These are phyloP conservation scores for Eimeria brunetti DNA, from an alignment of 169 alveolate genomes.

Conservation along the genomic window DNA sequence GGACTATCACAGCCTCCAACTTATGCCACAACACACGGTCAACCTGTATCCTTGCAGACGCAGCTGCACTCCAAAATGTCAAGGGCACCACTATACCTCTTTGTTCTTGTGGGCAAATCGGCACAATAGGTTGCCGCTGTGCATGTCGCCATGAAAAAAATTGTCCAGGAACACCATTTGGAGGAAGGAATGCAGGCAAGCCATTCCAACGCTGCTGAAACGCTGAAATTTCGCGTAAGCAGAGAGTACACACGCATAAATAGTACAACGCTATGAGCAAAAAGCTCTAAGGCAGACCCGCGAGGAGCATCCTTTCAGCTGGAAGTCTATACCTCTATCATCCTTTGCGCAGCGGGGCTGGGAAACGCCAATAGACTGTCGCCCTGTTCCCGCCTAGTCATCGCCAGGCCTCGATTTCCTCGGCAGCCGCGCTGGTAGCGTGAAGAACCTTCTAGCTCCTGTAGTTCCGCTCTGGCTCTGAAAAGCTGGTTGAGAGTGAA, in stretches of 20 bases:
- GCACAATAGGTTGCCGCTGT: constrained; percentile 78
- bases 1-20: neutral
- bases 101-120: constrained; percentile 49
- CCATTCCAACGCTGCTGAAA: constrained; percentile 58
- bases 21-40: neutral
- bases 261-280: neutral
- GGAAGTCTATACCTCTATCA: constrained; percentile 32
- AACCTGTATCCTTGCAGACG: neutral
- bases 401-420: neutral
- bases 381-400: neutral
- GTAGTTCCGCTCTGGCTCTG: neutral
- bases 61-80: neutral
- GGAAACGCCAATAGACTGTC: neutral
- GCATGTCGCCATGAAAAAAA: constrained; percentile 81
- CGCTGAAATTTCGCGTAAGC: constrained; percentile 37
- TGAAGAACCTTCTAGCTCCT: neutral
- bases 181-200: constrained; percentile 61
- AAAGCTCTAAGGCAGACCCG: neutral
- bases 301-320: neutral
- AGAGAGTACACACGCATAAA: neutral
- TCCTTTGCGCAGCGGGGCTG: constrained; percentile 32
- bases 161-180: constrained; percentile 81
- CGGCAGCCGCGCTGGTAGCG: neutral
- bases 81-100: constrained; percentile 35
- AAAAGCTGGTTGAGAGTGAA: constrained; percentile 66